These are phyloP conservation scores for Aphanomyces astaci DNA, from an alignment of 352 stramenopile genomes.

Conservation along the genomic window DNA sequence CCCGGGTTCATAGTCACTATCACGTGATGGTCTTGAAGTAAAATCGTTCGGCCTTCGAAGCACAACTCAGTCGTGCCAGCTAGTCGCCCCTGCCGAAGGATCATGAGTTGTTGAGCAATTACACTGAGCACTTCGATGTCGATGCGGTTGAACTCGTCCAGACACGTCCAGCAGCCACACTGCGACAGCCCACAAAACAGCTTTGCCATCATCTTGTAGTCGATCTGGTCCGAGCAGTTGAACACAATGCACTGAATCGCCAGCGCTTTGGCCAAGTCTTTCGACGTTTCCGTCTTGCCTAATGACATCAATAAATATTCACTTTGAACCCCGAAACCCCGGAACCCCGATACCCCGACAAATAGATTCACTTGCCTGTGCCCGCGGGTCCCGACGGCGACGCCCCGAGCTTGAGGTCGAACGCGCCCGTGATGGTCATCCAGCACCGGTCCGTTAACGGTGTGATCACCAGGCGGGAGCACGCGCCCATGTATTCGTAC, in stretches of 20 bases:
- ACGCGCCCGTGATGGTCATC: slow-evolving; percentile 88
- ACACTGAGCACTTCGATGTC: slow-evolving; percentile 84
- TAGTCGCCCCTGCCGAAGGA: slow-evolving; percentile 47
- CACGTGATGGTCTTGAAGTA: slow-evolving; percentile 60
- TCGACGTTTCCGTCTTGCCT: slow-evolving; percentile 92
- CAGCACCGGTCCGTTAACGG: slow-evolving; percentile 90
- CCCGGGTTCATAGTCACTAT: slow-evolving; percentile 87
- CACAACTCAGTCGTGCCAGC: slow-evolving; percentile 31
- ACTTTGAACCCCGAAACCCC: neutral
- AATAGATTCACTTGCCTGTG: slow-evolving; percentile 36
- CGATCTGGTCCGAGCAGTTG: slow-evolving; percentile 95
- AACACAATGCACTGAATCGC: slow-evolving; percentile 92
- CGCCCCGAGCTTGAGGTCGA: slow-evolving; percentile 82
- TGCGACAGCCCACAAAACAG: slow-evolving; percentile 79
- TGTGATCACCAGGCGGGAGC: slow-evolving; percentile 87
- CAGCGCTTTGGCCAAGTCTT: slow-evolving; percentile 88
- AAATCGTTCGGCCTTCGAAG: slow-evolving; percentile 49
- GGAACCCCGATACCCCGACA: no score
- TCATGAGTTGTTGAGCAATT: slow-evolving; percentile 78
- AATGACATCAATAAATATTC: neutral
- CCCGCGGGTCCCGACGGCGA: slow-evolving; percentile 83
- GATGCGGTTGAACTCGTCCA: slow-evolving; percentile 89
- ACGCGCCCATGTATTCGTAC: slow-evolving; percentile 90
- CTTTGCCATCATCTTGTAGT: slow-evolving; percentile 81
- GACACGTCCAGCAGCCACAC: slow-evolving; percentile 69